Evolutionary conservation across 495 filamentous ascomycete species (phyloP).

Genomic region (Pseudomonodictys pantanalensis): DNA sequence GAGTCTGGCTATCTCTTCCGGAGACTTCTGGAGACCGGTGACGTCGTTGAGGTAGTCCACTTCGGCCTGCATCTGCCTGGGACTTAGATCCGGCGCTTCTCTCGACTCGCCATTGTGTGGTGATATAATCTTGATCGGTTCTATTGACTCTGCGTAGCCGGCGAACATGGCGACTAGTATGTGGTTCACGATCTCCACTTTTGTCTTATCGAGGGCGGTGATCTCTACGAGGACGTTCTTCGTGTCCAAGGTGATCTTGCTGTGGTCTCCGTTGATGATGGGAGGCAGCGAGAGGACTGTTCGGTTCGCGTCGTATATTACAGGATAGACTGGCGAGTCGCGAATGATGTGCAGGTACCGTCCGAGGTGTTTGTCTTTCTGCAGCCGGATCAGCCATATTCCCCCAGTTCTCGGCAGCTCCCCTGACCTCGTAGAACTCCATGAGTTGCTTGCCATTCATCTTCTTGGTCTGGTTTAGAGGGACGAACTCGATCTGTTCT

Average conservation of each 20-base stretch:
- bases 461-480: constrained; percentile 82
- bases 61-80: constrained; percentile 74
- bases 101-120: constrained; percentile 83
- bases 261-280: constrained; percentile 96
- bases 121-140: constrained; percentile 87
- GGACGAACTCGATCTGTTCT: constrained; percentile 86
- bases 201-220: constrained; percentile 94
- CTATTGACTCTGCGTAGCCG: constrained; percentile 81
- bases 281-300: constrained; percentile 91
- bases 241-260: constrained; percentile 87
- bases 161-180: constrained; percentile 98
- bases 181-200: constrained; percentile 91
- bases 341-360: constrained; percentile 87
- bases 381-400: constrained; percentile 8
- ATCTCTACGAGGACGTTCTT: constrained; percentile 95
- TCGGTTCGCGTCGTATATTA: constrained; percentile 85
- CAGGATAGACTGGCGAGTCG: constrained; percentile 92
- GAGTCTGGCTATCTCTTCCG: constrained; percentile 67
- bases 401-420: too few species aligned
- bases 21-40: constrained; percentile 72
- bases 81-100: constrained; percentile 72
- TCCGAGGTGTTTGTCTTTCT: constrained; percentile 80
- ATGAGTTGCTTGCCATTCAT: constrained; percentile 90
- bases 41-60: constrained; percentile 90
- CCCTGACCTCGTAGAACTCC: constrained; percentile 84